Conservation (phyloP, 345 rosid species). For the Corchorus olitorius region DNA sequence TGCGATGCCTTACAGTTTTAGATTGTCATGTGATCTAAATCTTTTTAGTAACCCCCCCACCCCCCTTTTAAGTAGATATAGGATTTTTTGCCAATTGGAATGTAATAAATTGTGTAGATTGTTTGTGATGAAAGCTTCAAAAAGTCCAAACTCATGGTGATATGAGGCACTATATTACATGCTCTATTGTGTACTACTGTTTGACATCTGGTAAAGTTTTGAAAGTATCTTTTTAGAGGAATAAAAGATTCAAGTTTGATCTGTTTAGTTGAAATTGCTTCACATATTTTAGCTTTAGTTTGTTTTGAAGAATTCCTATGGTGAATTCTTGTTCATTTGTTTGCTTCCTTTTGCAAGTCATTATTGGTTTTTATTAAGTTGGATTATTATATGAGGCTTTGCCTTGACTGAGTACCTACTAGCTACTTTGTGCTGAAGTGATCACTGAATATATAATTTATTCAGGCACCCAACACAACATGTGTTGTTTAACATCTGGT, state of each 20-base stretch:
- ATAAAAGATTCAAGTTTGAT: neutral
- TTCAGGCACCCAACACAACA: neutral
- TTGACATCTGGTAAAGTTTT: constrained; percentile 9
- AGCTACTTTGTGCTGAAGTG: neutral
- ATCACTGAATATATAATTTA: neutral
- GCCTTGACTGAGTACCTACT: neutral
- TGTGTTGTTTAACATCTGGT: neutral
- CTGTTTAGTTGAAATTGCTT: neutral
- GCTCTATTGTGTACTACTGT: neutral
- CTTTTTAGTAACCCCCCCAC: neutral
- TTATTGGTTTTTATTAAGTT: neutral
- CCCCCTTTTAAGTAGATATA: neutral
- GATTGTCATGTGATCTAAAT: neutral
- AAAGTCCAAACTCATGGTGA: neutral
- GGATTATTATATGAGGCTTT: neutral
- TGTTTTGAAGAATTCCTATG: neutral
- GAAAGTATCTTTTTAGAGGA: constrained; percentile 7
- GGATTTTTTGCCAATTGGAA: neutral
- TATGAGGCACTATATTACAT: neutral
- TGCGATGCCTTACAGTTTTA: neutral
- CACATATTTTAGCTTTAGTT: neutral
- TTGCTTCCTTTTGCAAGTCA: neutral
- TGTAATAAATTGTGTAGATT: constrained; percentile 1
- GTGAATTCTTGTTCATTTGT: neutral
- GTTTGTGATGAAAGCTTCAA: neutral